Conservation (phyloP, 2,329 filamentous ascomycete species). For the Cladophialophora carrionii region DNA sequence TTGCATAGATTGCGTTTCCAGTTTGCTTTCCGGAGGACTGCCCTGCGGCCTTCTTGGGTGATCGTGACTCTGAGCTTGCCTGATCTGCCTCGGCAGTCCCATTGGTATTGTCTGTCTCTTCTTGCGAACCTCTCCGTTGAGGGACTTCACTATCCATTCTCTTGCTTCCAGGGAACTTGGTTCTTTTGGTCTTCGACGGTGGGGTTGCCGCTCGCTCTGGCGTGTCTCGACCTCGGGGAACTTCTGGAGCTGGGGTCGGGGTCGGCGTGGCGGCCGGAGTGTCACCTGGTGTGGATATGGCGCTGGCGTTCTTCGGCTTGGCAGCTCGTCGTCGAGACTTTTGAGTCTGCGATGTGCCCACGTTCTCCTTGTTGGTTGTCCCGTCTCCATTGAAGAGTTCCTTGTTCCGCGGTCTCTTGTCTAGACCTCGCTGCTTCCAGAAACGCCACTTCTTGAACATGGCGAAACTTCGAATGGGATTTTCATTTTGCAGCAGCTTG, state of each 20-base stretch:
- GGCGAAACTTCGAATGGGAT: conserved; percentile 38
- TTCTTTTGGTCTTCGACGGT: not conserved
- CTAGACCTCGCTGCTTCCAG: conserved; percentile 34
- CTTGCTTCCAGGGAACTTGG: not conserved
- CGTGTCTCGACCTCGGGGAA: not conserved
- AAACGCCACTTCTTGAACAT: conserved; percentile 38
- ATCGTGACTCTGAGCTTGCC: conserved; percentile 3
- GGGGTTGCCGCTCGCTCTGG: conserved; percentile 2
- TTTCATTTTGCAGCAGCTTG: conserved; percentile 36
- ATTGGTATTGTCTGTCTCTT: conserved; percentile 9
- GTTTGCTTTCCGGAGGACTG: not conserved
- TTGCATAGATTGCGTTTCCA: not conserved
- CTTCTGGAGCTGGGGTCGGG: conserved; percentile 24
- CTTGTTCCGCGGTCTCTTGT: conserved; percentile 39
- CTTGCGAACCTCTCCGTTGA: not conserved
- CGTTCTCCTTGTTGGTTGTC: conserved; percentile 6
- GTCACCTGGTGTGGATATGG: conserved; percentile 15
- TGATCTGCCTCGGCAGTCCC: conserved; percentile 2
- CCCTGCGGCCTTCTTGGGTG: not conserved
- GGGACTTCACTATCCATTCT: not conserved
- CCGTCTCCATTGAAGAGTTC: conserved; percentile 12
- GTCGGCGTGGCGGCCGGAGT: conserved; percentile 14
- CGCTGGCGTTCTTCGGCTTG: conserved; percentile 14
- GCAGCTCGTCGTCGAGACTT: conserved; percentile 15
- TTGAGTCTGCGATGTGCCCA: conserved; percentile 5